These are phyloP conservation scores for Dysphania ambrosioides DNA, from an alignment of 148 eudicot species.

Conservation along the genomic window DNA sequence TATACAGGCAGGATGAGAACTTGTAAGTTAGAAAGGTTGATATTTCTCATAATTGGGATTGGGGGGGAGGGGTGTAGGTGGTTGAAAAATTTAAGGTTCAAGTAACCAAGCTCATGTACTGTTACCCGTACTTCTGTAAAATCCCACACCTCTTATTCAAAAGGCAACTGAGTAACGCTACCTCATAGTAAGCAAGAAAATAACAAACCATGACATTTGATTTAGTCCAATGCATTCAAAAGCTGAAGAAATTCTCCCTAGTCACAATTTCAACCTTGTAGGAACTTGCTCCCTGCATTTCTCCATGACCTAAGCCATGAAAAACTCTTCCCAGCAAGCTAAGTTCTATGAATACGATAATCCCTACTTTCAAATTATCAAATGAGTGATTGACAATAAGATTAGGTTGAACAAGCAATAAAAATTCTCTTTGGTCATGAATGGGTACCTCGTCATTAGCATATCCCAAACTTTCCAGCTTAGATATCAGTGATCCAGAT, in stretches of 20 bases:
- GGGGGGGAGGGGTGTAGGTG: too few relatives aligned
- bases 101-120: too few relatives aligned
- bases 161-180: too few relatives aligned
- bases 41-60: too few relatives aligned
- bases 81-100: too few relatives aligned
- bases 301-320: neutral
- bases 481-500: slow-evolving; percentile 56
- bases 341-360: too few relatives aligned
- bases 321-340: too few relatives aligned
- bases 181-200: neutral
- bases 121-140: too few relatives aligned
- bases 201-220: neutral
- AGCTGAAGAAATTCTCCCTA: neutral
- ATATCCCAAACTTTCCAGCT: slow-evolving; percentile 69
- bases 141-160: too few relatives aligned
- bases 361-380: neutral
- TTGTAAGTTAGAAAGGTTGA: too few relatives aligned
- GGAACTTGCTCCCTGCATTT: neutral
- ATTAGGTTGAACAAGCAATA: neutral
- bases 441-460: slow-evolving; percentile 73
- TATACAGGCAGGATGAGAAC: too few relatives aligned
- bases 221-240: neutral
- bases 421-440: neutral
- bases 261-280: neutral
- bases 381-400: neutral